These are phyloP conservation scores for Fusarium oligoseptatum DNA, from an alignment of 2,329 filamentous ascomycete species.

Conservation along the genomic window DNA sequence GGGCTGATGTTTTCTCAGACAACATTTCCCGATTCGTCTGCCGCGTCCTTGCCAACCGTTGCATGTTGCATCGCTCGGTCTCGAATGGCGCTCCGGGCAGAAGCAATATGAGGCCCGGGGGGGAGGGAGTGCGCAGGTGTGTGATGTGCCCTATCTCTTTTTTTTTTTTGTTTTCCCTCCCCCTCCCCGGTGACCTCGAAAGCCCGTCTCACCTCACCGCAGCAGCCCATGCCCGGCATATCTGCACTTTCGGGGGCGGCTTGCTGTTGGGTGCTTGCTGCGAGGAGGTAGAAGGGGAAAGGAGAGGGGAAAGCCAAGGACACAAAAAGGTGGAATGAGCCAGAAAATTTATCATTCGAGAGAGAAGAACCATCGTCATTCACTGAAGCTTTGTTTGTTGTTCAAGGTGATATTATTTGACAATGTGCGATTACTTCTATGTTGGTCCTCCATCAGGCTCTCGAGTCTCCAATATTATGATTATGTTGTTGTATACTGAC, in stretches of 20 bases:
- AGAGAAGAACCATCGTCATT: constrained; percentile 12
- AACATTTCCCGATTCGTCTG: constrained; percentile 23
- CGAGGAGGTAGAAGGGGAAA: background rate
- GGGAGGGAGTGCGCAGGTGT: background rate
- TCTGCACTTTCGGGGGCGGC: constrained; percentile 3
- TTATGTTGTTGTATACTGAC: background rate
- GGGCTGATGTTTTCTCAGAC: constrained; percentile 17
- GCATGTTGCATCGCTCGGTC: constrained; percentile 36
- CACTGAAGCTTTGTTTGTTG: background rate
- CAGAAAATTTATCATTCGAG: constrained; percentile 8
- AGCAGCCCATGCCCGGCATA: constrained; percentile 3
- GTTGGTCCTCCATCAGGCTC: constrained; percentile 16
- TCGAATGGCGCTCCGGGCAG: constrained; percentile 29
- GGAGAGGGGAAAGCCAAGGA: background rate
- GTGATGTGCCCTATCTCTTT: constrained; percentile 2
- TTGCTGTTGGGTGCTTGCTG: background rate
- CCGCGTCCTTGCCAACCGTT: constrained; percentile 19
- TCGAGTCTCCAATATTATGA: background rate
- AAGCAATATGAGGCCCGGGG: constrained; percentile 38
- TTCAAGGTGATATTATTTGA: background rate
- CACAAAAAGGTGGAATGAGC: constrained; percentile 11
- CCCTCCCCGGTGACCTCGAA: constrained; percentile 24
- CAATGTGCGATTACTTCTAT: constrained; percentile 45
- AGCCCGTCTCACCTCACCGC: constrained; percentile 23
- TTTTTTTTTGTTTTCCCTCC: too few relatives aligned